Base-by-base conservation (phyloP, 2,329 filamentous ascomycete species). In the Fusarium pilosicola region DNA sequence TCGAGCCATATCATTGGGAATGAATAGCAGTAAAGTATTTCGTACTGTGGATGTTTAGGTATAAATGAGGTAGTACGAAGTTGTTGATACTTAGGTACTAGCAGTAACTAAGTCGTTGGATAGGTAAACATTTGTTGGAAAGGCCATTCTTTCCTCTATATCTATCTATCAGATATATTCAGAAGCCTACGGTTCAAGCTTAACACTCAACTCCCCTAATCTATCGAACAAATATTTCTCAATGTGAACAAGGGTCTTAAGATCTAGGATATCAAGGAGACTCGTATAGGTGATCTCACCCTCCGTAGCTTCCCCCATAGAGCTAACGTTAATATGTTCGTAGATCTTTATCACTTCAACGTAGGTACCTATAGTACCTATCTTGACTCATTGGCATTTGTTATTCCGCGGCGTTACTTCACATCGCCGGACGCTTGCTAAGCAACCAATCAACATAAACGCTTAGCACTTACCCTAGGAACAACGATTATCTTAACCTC, bases 391-490 rank as follows among this genome's bases (percentile, higher is more conserved):
- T 44, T 68, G 48, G 41, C 22, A 56, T 17, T 7, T 42, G 26
- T 64, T 58, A 74, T 55, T 61, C 58, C 46, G 49, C 32, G 62
- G 60, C 30, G 60, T 65, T 67, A 45, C 28, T 30, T 24, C 44
- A 52, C 32, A 64, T 70, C 42, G 20, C 39, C 28, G 14, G 41
- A 51, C 34, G 66, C 57, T 73, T 75, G 65, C 62, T 75, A 65
- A 70, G 65, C 69, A 69, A 36, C 75, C 68, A 77, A 77, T 77
- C 68, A 74, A 45, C 58, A 62, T 56, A 24, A n/a, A 60, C 66
- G 59, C 65, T 75, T 68, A 67, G 36, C 67, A 70, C 70, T 62
- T 77, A 76, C 75, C 73, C 68, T 77, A 65, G 44, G 58, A 70
- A 45, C 52, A 57, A 55, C 14, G 34, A 48, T 18, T 38, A 70